Percentiles rank a stretch among this genome's conserved stretches.
phyloP scores from a whole-genome alignment of 805 yeast species.

The Wickerhamomyces hampshirensis region DNA sequence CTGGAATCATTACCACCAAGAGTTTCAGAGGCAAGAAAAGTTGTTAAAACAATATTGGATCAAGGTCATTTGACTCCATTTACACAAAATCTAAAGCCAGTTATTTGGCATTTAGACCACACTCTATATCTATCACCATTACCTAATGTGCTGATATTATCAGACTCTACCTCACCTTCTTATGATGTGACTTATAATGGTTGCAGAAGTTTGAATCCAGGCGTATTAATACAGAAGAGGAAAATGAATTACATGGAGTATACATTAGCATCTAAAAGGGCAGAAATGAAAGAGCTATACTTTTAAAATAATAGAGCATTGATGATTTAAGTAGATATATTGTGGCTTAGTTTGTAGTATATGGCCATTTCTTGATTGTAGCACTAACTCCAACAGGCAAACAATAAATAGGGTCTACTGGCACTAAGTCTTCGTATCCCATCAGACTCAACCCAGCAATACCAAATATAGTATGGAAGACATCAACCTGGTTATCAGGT shows the following conservation, averaged over 20 bases:
- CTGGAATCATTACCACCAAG: conserved; percentile 40
- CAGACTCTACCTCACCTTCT: conserved; percentile 65
- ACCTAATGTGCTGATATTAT: conserved; percentile 61
- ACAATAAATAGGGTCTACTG: conserved; percentile 83
- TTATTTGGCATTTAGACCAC: conserved; percentile 67
- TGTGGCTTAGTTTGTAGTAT: no score
- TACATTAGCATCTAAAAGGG: conserved; percentile 51
- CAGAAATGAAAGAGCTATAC: conserved; percentile 42
- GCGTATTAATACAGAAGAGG: conserved; percentile 44
- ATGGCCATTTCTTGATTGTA: conserved; percentile 33
- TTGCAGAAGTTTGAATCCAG: conserved; percentile 73
- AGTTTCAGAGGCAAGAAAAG: conserved; percentile 55
- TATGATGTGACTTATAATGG: conserved; percentile 80
- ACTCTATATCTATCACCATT: conserved; percentile 69
- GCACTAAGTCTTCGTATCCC: conserved; percentile 52
- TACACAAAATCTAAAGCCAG: conserved; percentile 50
- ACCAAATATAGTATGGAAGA: conserved; percentile 89
- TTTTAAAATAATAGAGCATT: conserved; percentile 18
- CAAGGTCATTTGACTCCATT: conserved; percentile 91
- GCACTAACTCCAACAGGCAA: conserved; percentile 48
- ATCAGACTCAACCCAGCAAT: conserved; percentile 81
- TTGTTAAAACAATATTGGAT: conserved; percentile 76
- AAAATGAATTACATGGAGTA: conserved; percentile 71
- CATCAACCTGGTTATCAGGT: conserved; percentile 86
- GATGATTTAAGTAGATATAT: no score